phyloP scores from a whole-genome alignment of 208 protist genomes.

The Trypanosoma mega region DNA sequence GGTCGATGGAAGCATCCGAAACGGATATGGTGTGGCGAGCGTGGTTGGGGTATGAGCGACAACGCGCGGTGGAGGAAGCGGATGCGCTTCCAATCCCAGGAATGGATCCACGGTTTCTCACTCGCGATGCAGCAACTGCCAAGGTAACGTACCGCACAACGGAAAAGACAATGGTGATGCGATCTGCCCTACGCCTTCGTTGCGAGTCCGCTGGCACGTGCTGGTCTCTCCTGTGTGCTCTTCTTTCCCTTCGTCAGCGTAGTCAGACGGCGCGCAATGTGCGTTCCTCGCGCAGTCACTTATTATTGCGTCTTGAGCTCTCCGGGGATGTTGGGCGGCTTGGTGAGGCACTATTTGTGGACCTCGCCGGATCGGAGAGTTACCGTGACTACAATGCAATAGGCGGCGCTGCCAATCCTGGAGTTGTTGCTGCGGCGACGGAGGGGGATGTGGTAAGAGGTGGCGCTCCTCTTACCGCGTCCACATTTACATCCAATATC shows the following conservation, averaged over 20 bases:
- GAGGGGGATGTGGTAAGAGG: no score
- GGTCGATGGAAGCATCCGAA: not conserved
- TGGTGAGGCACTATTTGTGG: constrained; percentile 54
- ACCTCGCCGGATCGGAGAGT: constrained; percentile 73
- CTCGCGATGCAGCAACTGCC: not conserved
- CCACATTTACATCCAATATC: not conserved
- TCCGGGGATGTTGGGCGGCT: not conserved
- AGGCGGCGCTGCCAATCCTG: not conserved
- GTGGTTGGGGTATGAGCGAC: constrained; percentile 6
- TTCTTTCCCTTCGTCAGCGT: constrained; percentile 39
- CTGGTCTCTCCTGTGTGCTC: constrained; percentile 30
- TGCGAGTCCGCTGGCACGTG: constrained; percentile 32
- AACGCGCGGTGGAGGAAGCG: not conserved
- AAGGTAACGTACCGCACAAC: constrained; percentile 45
- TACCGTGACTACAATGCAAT: constrained; percentile 24
- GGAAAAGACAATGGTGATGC: constrained; percentile 51
- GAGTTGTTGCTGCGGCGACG: no score
- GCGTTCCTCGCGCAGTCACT: constrained; percentile 19
- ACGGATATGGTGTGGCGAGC: not conserved
- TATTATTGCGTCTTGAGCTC: constrained; percentile 23
- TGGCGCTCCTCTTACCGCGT: not conserved
- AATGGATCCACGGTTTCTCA: no score
- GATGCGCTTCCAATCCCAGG: no score
- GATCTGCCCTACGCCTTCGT: constrained; percentile 30
- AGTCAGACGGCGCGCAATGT: constrained; percentile 50